phyloP scores from a whole-genome alignment of 768 basidiomycete genomes.

The Russula griseocarnosa region DNA sequence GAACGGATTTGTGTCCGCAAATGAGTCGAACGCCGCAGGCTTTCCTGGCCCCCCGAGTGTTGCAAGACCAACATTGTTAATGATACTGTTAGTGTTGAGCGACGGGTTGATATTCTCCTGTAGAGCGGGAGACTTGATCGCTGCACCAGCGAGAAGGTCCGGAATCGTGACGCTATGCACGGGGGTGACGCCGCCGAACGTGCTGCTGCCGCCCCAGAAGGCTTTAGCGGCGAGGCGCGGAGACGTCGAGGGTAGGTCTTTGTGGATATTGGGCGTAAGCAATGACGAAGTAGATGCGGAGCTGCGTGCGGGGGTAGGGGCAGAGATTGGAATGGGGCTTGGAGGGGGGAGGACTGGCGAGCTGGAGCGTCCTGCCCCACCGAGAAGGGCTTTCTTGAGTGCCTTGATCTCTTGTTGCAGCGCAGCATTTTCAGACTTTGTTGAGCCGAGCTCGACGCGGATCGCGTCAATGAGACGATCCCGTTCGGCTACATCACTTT shows the following conservation, averaged over 20 bases:
- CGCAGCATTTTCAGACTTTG: slow-evolving; percentile 77
- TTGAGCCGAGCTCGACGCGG: slow-evolving; percentile 74
- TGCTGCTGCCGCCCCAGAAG: slow-evolving; percentile 80
- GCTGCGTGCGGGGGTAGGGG: slow-evolving; percentile 27
- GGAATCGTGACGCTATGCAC: slow-evolving; percentile 83
- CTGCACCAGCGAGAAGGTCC: slow-evolving; percentile 39
- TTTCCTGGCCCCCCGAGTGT: slow-evolving; percentile 35
- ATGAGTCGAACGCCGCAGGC: slow-evolving; percentile 62
- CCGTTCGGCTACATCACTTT: slow-evolving; percentile 88
- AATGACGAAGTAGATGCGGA: slow-evolving; percentile 32
- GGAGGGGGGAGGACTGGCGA: slow-evolving; percentile 46
- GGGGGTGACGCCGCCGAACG: slow-evolving; percentile 66
- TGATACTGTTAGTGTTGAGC: slow-evolving; percentile 45
- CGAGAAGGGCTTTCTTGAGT: slow-evolving; percentile 70
- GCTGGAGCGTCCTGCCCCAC: slow-evolving; percentile 49
- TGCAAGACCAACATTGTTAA: slow-evolving; percentile 35
- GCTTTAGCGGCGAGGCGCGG: slow-evolving; percentile 49
- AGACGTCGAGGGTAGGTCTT: slow-evolving; percentile 61
- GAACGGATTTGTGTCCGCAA: slow-evolving; percentile 76
- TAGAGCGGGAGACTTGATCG: slow-evolving; percentile 35
- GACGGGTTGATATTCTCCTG: slow-evolving; percentile 81
- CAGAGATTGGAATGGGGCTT: slow-evolving; percentile 36
- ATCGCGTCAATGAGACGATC: slow-evolving; percentile 88
- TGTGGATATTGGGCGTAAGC: slow-evolving; percentile 68
- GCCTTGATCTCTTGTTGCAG: slow-evolving; percentile 71